Evolutionary conservation across 1,284 basidiomycete genomes (phyloP).

Genomic region (Phlebopus sp.): DNA sequence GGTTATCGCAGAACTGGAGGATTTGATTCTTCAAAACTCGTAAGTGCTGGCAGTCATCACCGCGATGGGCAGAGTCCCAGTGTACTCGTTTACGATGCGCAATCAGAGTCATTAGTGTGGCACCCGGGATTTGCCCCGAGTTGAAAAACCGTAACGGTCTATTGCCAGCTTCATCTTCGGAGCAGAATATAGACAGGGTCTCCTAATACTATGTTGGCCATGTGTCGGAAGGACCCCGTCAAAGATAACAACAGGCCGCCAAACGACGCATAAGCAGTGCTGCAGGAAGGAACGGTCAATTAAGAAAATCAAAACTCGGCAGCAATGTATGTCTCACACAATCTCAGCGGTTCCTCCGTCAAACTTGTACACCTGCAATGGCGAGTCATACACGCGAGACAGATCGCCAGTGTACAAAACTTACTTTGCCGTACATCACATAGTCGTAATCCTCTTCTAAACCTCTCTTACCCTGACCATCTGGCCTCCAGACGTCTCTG

Average conservation of each 20-base stretch:
- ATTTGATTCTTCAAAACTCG: no score
- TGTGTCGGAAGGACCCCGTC: slow-evolving; percentile 89
- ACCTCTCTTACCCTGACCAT: slow-evolving; percentile 82
- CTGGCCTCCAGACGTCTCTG: slow-evolving; percentile 82
- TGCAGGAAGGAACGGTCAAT: slow-evolving; percentile 33
- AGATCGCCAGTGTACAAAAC: slow-evolving; percentile 21
- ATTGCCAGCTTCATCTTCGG: slow-evolving; percentile 55
- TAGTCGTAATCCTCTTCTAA: slow-evolving; percentile 97
- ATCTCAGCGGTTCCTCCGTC: slow-evolving; percentile 83
- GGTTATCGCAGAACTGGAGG: no score
- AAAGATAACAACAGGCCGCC: slow-evolving; percentile 96
- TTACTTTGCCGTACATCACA: slow-evolving; percentile 97
- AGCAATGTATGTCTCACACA: slow-evolving; percentile 54
- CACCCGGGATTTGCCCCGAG: no score
- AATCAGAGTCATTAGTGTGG: no score
- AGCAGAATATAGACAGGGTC: slow-evolving; percentile 91
- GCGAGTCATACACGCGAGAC: slow-evolving; percentile 10
- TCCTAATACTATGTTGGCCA: slow-evolving; percentile 89
- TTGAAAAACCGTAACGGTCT: no score
- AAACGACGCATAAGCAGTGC: slow-evolving; percentile 94
- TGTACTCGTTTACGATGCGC: no score
- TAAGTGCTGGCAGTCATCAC: no score
- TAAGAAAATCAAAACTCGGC: background rate
- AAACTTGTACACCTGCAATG: slow-evolving; percentile 90
- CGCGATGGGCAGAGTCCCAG: no score